Conservation (phyloP, 139 green algal species). For the Tetraselmis chui region DNA sequence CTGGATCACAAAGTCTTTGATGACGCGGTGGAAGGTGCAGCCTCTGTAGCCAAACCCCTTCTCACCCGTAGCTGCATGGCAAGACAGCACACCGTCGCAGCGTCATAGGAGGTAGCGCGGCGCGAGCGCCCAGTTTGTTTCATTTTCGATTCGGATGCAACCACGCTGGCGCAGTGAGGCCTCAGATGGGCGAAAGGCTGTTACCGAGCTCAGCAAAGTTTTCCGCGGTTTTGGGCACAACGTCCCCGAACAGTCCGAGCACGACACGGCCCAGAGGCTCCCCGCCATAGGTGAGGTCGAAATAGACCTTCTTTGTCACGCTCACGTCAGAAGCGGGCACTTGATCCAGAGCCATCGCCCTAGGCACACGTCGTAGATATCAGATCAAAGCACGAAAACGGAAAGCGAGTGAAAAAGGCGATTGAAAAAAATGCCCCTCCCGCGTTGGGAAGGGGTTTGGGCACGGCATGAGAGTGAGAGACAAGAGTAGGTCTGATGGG, state of each 20-base stretch:
- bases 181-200: not conserved
- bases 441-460: too few species aligned
- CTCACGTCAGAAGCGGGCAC: slow-evolving; percentile 2
- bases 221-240: slow-evolving; percentile 52
- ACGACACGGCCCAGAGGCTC: slow-evolving; percentile 49
- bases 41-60: slow-evolving; percentile 52
- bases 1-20: slow-evolving; percentile 69
- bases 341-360: not conserved
- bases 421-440: too few species aligned
- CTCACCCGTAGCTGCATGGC: slow-evolving; percentile 34
- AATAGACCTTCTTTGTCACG: slow-evolving; percentile 51
- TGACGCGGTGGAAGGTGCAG: slow-evolving; percentile 54
- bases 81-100: not conserved
- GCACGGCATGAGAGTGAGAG: too few species aligned
- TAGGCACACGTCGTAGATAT: too few species aligned
- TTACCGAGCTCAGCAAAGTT: not conserved
- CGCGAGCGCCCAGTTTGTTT: too few species aligned
- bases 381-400: too few species aligned
- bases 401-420: too few species aligned
- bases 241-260: slow-evolving; percentile 62
- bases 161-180: not conserved
- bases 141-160: not conserved
- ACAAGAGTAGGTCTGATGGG: too few species aligned
- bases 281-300: slow-evolving; percentile 60
- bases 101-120: not conserved